Evolutionary conservation across 306 rosid genomes (phyloP).

Genomic region (Prunus davidiana): DNA sequence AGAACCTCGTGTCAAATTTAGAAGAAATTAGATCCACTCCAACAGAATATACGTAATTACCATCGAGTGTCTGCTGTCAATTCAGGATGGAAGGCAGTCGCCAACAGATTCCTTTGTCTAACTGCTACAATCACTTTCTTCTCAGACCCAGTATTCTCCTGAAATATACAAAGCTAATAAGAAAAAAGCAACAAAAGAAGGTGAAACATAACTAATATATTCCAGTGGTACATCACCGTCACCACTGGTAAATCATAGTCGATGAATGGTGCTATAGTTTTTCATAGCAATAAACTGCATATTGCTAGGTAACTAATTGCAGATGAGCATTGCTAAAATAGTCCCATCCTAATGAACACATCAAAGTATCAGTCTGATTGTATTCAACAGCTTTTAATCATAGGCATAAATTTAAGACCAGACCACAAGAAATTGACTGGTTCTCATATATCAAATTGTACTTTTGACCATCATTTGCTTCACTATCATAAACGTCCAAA

Average conservation of each 20-base stretch:
- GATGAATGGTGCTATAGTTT: background rate
- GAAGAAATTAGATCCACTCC: background rate
- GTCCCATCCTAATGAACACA: background rate
- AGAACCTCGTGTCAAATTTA: constrained; percentile 22
- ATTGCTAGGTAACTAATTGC: background rate
- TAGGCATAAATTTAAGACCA: background rate
- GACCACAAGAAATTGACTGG: background rate
- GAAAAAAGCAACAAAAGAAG: constrained; percentile 5
- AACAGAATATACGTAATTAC: constrained; percentile 33
- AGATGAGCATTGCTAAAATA: background rate
- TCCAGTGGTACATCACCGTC: background rate
- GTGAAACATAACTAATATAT: background rate
- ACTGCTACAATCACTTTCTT: constrained; percentile 86
- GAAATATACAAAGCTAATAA: constrained; percentile 28
- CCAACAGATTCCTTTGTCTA: constrained; percentile 82
- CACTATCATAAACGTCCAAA: background rate
- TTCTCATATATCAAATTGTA: background rate
- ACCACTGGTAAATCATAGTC: background rate
- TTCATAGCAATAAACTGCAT: background rate
- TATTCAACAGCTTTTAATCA: background rate
- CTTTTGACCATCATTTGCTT: background rate
- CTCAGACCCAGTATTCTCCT: constrained; percentile 50
- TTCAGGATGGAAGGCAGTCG: constrained; percentile 97
- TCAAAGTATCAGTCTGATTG: background rate
- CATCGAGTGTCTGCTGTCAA: constrained; percentile 92